These are phyloP conservation scores for Fusarium tricinctum DNA, from an alignment of 2,329 filamentous ascomycete species.

Conservation along the genomic window DNA sequence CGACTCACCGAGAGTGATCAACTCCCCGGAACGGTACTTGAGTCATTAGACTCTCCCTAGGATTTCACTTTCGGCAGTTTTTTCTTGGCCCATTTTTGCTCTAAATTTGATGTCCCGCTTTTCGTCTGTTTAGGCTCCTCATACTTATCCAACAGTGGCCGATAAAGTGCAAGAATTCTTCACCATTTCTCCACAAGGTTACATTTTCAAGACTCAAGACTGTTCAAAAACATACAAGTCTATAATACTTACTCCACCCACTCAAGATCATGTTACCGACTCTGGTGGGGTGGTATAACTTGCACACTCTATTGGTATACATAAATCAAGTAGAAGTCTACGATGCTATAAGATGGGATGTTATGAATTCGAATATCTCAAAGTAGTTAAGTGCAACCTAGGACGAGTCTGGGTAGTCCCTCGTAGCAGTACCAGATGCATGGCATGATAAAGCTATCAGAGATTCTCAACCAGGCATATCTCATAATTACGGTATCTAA, in stretches of 20 bases:
- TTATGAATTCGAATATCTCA: too few relatives aligned
- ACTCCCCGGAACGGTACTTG: constrained; percentile 37
- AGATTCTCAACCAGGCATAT: too few relatives aligned
- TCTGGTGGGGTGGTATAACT: background rate
- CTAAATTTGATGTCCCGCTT: constrained; percentile 44
- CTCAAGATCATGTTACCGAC: constrained; percentile 20
- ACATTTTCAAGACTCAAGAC: constrained; percentile 20
- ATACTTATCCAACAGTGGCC: constrained; percentile 30
- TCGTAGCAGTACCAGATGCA: too few relatives aligned
- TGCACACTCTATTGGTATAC: too few relatives aligned
- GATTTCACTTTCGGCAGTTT: constrained; percentile 38
- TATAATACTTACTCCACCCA: constrained; percentile 9
- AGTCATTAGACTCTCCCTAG: constrained; percentile 38
- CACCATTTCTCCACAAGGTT: constrained; percentile 7
- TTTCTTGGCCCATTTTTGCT: constrained; percentile 34
- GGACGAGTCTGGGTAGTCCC: too few relatives aligned
- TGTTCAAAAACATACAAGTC: constrained; percentile 7
- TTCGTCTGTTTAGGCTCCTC: constrained; percentile 14
- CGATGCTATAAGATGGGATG: too few relatives aligned
- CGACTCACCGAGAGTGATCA: constrained; percentile 15
- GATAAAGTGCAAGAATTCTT: constrained; percentile 30
- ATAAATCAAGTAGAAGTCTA: too few relatives aligned
- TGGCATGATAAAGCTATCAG: too few relatives aligned
- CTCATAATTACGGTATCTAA: background rate
- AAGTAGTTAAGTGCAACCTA: too few relatives aligned